Evolutionary conservation across 2,329 filamentous ascomycete genomes (phyloP), one percentile per base, ranked within the genome.

Genomic region (Paecilomyces sp.): DNA sequence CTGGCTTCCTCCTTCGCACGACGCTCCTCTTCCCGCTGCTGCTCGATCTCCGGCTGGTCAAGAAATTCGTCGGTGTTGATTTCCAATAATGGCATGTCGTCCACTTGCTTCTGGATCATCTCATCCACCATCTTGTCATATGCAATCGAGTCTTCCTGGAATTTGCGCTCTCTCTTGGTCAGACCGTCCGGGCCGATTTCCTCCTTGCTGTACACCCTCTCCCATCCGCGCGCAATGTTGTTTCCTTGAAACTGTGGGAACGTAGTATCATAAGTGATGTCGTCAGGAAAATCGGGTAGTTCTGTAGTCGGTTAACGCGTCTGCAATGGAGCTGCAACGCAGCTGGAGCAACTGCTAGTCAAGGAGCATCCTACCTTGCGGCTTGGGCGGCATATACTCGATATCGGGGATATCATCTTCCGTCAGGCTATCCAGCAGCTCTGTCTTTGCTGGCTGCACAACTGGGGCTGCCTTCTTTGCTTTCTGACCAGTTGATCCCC

Each of bases 371-470:
- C 59, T 70, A 80, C 79, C 78, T 64, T 82, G 83, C 1, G 87
- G 83, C 61, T 81, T 87, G 0, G 91, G 91, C 5, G 93, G 91
- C 71, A 91, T 92, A 73, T 96, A 96, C 79, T 97, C 94, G 61
- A 93, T 85, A 58, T 97, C 92, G 28, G 87, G 86, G 53, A 90
- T 80, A 62, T 81, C 77, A 57, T 83, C 80, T 56, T 81, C 77
- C n/a, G 75, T 71, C 12, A 73, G 56, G 30, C 70, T 72, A 47
- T 77, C 75, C 57, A 87, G 83, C 3, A 81, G 79, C 56, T 74
- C 69, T 15, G 72, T 62, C 56, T 72, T 64, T 53, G 72, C 80
- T 76, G 65, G 80, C 71, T 71, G 80, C 69, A 70, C 74, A 73
- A 67, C 78, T 61, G 79, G 78, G 22, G 83, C 78, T 55, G 82